Evolutionary conservation across 140 eudicot species (phyloP).

Genomic region (Erigeron philadelphicus): DNA sequence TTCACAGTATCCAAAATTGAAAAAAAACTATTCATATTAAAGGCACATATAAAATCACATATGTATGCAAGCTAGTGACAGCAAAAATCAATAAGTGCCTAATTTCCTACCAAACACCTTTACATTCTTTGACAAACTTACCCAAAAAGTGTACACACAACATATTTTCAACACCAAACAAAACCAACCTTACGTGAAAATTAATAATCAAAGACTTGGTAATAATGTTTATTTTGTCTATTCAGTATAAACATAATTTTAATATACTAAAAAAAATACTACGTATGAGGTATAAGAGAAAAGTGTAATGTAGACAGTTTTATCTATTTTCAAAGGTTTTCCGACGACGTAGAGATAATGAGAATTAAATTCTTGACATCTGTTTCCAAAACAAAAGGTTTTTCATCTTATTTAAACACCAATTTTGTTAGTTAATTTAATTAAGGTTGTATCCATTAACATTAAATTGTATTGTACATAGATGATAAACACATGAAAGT

Average conservation of each 20-base stretch:
- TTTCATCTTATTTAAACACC: too few species aligned
- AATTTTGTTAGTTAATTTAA: too few species aligned
- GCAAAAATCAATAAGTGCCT: conserved; percentile 28
- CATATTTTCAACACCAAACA: conserved; percentile 38
- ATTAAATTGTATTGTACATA: not conserved
- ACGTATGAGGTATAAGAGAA: too few species aligned
- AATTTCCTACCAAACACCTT: conserved; percentile 38
- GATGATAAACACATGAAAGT: not conserved
- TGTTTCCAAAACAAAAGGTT: too few species aligned
- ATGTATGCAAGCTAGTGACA: not conserved
- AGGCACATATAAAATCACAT: conserved; percentile 1
- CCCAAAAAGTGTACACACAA: conserved; percentile 21
- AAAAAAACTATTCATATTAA: not conserved
- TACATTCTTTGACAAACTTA: conserved; percentile 21
- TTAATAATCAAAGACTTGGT: conserved; percentile 18
- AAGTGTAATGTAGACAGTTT: too few species aligned
- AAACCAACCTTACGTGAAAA: conserved; percentile 19
- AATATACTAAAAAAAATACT: too few species aligned
- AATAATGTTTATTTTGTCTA: not conserved
- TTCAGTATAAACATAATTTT: not conserved
- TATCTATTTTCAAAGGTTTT: too few species aligned
- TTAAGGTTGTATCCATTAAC: not conserved
- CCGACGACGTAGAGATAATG: too few species aligned
- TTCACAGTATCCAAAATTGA: conserved; percentile 6
- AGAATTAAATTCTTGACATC: too few species aligned